Evolutionary conservation across 1,284 basidiomycete genomes (phyloP).

Genomic region (Apiotrichum porosum): DNA sequence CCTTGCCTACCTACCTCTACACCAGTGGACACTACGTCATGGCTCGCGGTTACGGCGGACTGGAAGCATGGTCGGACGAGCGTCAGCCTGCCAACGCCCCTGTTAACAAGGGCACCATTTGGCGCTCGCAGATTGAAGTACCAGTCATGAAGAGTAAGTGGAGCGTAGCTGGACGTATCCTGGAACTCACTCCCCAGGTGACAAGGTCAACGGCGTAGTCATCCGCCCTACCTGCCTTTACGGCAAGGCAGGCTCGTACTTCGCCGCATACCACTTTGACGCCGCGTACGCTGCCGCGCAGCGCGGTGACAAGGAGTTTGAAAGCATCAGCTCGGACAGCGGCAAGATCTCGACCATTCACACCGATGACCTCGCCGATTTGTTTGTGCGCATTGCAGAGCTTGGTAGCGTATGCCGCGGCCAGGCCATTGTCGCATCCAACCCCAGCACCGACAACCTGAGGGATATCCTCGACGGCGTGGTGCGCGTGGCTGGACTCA

Average conservation of each 20-base stretch:
- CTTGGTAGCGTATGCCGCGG: constrained; percentile 48
- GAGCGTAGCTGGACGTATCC: too few species aligned
- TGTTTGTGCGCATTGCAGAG: constrained; percentile 53
- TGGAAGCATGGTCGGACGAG: constrained; percentile 38
- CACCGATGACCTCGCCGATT: constrained; percentile 55
- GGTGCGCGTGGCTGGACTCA: constrained; percentile 48
- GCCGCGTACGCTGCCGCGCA: constrained; percentile 36
- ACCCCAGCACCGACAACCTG: constrained; percentile 51
- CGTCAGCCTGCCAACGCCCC: constrained; percentile 16
- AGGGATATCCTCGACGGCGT: constrained; percentile 52
- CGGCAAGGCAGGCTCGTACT: constrained; percentile 8
- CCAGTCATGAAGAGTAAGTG: constrained; percentile 27
- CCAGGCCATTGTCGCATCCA: constrained; percentile 53
- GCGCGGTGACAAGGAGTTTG: constrained; percentile 47
- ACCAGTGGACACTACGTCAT: constrained; percentile 55
- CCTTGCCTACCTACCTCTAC: constrained; percentile 51
- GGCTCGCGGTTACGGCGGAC: constrained; percentile 32
- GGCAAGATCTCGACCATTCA: constrained; percentile 51
- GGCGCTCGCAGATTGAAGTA: constrained; percentile 33
- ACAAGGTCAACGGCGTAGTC: constrained; percentile 15
- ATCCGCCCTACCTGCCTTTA: constrained; percentile 45
- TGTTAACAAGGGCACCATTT: constrained; percentile 24
- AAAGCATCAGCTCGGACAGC: constrained; percentile 47
- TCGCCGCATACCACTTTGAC: constrained; percentile 43
- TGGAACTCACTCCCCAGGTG: neutral